Percentiles rank a stretch among this genome's conserved stretches.
Evolutionary conservation across 257 asterid species (phyloP).

Genomic region (Lycium barbarum): DNA sequence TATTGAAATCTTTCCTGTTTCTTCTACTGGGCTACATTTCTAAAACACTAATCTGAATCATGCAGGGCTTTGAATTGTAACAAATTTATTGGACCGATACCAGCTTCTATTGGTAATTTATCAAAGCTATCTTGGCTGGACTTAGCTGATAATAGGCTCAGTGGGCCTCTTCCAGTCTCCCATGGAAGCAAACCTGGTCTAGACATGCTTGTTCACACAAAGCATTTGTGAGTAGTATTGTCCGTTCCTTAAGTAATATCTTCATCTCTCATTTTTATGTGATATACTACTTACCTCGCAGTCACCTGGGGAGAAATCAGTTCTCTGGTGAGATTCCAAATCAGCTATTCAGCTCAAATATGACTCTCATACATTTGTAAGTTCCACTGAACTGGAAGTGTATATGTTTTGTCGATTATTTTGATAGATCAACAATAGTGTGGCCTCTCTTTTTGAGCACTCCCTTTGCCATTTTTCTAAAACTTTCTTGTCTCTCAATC

Average conservation of each 20-base stretch:
- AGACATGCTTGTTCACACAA: constrained; percentile 72
- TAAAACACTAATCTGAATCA: constrained; percentile 17
- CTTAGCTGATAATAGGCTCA: constrained; percentile 79
- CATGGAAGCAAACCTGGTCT: constrained; percentile 72
- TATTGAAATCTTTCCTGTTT: not conserved
- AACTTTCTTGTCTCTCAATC: not conserved
- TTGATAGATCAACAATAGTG: too few species aligned
- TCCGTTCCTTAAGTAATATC: not conserved
- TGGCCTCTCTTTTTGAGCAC: not conserved
- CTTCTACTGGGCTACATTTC: constrained; percentile 8
- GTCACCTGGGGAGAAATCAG: constrained; percentile 84
- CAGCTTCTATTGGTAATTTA: constrained; percentile 71
- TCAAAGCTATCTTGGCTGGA: constrained; percentile 78
- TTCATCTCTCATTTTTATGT: constrained; percentile 23
- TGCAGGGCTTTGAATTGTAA: constrained; percentile 78
- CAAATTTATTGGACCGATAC: constrained; percentile 75
- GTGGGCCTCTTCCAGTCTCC: constrained; percentile 82
- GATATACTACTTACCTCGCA: constrained; percentile 41
- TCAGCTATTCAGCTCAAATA: constrained; percentile 62
- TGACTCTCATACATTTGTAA: constrained; percentile 83
- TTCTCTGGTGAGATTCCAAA: constrained; percentile 79
- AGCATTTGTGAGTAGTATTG: constrained; percentile 69
- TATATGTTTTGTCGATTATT: not conserved
- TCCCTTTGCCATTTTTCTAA: not conserved
- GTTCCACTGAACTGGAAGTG: constrained; percentile 35